phyloP scores from a whole-genome alignment of 306 rosid genomes.

The Pterocarpus macrocarpus region DNA sequence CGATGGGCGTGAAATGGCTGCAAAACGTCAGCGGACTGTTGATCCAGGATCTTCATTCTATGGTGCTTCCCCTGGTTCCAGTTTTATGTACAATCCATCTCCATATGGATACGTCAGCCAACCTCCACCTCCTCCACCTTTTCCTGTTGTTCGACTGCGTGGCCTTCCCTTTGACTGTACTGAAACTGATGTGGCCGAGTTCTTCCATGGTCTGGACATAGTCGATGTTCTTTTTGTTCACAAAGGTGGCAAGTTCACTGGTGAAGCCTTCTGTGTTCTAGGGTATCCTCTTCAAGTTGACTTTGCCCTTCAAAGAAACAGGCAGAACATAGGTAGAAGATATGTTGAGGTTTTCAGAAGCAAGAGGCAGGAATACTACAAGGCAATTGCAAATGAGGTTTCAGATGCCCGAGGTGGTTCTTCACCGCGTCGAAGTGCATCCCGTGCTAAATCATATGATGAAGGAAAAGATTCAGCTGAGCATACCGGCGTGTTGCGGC shows the following conservation, averaged over 20 bases:
- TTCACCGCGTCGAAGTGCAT: constrained; percentile 75
- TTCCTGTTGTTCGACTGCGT: constrained; percentile 87
- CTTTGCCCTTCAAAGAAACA: constrained; percentile 88
- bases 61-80: constrained; percentile 79
- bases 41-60: constrained; percentile 87
- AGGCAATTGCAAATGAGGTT: constrained; percentile 87
- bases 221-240: constrained; percentile 91
- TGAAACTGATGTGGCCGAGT: constrained; percentile 91
- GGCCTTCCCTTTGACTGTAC: constrained; percentile 95
- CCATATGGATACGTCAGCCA: constrained; percentile 85
- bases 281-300: constrained; percentile 96
- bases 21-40: constrained; percentile 86
- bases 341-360: constrained; percentile 95
- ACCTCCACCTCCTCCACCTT: constrained; percentile 88
- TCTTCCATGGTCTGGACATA: constrained; percentile 91
- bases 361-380: constrained; percentile 95
- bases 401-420: constrained; percentile 76
- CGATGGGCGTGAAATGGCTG: constrained; percentile 94
- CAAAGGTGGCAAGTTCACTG: constrained; percentile 82
- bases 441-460: constrained; percentile 76
- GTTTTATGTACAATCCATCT: constrained; percentile 78
- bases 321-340: constrained; percentile 92
- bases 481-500: constrained; percentile 84
- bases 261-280: constrained; percentile 92
- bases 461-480: constrained; percentile 90